A percentile compares a stretch with the other conserved stretches of the same genome.
Conservation (phyloP, 192 early-diverging fungal genomes). For the Martensiomyces pterosporus region DNA sequence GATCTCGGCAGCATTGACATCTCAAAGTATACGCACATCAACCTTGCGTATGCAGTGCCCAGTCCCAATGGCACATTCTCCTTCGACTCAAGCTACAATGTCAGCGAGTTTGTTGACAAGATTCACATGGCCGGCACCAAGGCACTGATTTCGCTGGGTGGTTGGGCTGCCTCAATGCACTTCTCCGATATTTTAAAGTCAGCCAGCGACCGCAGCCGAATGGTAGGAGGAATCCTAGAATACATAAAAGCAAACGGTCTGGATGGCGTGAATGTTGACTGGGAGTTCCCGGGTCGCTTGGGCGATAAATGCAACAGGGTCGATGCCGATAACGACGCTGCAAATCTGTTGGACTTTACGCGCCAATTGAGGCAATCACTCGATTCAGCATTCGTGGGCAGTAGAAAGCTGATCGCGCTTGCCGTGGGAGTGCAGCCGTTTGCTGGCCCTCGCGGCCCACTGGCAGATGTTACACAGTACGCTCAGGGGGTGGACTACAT, state of each 20-base stretch:
- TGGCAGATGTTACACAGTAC: constrained; percentile 56
- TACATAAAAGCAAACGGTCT: constrained; percentile 51
- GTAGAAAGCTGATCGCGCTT: constrained; percentile 54
- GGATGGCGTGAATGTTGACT: constrained; percentile 73
- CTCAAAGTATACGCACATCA: constrained; percentile 60
- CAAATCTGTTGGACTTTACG: constrained; percentile 59
- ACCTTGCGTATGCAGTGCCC: constrained; percentile 59
- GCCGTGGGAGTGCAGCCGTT: constrained; percentile 62
- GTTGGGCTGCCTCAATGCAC: constrained; percentile 57
- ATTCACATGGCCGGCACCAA: constrained; percentile 54
- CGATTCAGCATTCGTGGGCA: constrained; percentile 28
- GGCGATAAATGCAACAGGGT: constrained; percentile 31
- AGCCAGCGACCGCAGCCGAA: constrained; percentile 15
- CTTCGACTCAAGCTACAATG: constrained; percentile 17
- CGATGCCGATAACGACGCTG: constrained; percentile 54
- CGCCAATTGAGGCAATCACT: constrained; percentile 55
- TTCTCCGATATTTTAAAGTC: constrained; percentile 28
- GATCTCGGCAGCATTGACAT: constrained; percentile 10
- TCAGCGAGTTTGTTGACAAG: constrained; percentile 30
- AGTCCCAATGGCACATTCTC: constrained; percentile 19
- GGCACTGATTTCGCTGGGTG: constrained; percentile 60
- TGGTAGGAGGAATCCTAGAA: constrained; percentile 47
- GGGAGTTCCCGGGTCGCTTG: constrained; percentile 58
- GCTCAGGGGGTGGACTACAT: constrained; percentile 61
- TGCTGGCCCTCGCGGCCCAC: constrained; percentile 45